A percentile compares a stretch with the other conserved stretches of the same genome.
Conservation (phyloP, 2,329 filamentous ascomycete genomes). For the Stemphylium lycopersici region DNA sequence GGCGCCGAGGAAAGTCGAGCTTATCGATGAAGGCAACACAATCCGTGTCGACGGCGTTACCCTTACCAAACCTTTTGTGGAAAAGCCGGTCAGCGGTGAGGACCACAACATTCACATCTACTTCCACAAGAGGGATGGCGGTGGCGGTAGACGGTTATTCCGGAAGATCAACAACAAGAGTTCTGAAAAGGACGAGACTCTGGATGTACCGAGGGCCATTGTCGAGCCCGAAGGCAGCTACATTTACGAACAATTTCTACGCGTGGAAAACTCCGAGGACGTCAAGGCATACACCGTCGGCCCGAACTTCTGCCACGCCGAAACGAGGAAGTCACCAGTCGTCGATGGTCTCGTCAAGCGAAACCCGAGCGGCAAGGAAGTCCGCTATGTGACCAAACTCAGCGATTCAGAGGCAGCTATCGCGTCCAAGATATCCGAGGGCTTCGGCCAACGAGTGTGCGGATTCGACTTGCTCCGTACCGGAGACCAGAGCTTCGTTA, state of each 20-base stretch:
- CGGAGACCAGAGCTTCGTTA: constrained; percentile 90
- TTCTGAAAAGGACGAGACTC: constrained; percentile 84
- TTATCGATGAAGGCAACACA: constrained; percentile 89
- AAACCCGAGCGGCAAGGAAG: constrained; percentile 96
- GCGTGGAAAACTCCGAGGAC: constrained; percentile 95
- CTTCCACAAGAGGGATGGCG: constrained; percentile 84
- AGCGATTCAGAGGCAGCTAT: constrained; percentile 81
- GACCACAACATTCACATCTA: constrained; percentile 99
- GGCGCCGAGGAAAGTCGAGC: constrained; percentile 71
- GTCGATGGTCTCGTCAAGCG: constrained; percentile 94
- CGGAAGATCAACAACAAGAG: constrained; percentile 99
- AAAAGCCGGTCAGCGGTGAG: constrained; percentile 97
- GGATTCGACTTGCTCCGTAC: constrained; percentile 93
- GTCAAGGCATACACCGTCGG: constrained; percentile 99
- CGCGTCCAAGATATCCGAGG: constrained; percentile 85
- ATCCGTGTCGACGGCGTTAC: constrained; percentile 83
- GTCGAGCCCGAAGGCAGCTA: constrained; percentile 83
- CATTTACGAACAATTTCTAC: constrained; percentile 96
- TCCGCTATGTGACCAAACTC: constrained; percentile 90
- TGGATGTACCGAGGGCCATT: constrained; percentile 79
- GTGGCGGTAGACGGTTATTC: constrained; percentile 90
- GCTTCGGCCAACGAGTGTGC: constrained; percentile 93
- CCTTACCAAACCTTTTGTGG: constrained; percentile 92
- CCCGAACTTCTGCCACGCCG: constrained; percentile 89
- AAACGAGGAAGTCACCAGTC: constrained; percentile 95